Conservation (phyloP, 108 stramenopile species). For the Licmophora abbreviata region DNA sequence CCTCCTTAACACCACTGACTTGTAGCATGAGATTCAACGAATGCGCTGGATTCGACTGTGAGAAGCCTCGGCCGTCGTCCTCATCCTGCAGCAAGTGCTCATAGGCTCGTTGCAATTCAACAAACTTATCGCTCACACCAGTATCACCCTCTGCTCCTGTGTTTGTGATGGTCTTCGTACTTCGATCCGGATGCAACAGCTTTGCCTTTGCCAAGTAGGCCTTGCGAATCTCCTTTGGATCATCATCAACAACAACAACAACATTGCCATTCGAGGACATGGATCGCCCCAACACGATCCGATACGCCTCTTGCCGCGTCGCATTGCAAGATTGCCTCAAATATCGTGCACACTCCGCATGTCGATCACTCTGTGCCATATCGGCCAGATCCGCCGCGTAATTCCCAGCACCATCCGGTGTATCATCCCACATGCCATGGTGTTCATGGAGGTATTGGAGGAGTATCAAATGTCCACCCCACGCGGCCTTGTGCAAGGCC, state of each 20-base stretch:
- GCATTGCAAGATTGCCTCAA: conserved; percentile 48
- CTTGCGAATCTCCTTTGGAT: conserved; percentile 19
- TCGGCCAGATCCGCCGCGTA: conserved; percentile 75
- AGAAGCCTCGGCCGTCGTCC: conserved; percentile 28
- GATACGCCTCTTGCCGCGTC: conserved; percentile 41
- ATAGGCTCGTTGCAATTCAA: conserved; percentile 27
- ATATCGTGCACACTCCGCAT: conserved; percentile 36
- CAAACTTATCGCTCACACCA: conserved; percentile 19
- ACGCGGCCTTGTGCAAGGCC: conserved; percentile 71
- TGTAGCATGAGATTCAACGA: conserved; percentile 32
- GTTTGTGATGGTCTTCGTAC: conserved; percentile 12
- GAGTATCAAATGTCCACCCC: conserved; percentile 70
- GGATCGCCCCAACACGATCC: conserved; percentile 21
- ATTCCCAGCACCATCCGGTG: conserved; percentile 65
- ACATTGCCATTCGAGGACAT: too few species aligned
- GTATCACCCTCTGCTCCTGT: conserved; percentile 9
- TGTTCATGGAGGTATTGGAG: conserved; percentile 48
- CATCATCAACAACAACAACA: conserved; percentile 13
- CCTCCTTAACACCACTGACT: conserved; percentile 4
- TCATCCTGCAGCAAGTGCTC: conserved; percentile 32
- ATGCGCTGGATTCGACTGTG: conserved; percentile 45
- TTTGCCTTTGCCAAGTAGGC: conserved; percentile 44
- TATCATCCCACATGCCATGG: conserved; percentile 55
- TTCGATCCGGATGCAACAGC: conserved; percentile 58
- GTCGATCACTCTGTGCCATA: conserved; percentile 65